Base-by-base conservation (phyloP, 805 yeast genomes). In the Torulaspora microellipsoides region DNA sequence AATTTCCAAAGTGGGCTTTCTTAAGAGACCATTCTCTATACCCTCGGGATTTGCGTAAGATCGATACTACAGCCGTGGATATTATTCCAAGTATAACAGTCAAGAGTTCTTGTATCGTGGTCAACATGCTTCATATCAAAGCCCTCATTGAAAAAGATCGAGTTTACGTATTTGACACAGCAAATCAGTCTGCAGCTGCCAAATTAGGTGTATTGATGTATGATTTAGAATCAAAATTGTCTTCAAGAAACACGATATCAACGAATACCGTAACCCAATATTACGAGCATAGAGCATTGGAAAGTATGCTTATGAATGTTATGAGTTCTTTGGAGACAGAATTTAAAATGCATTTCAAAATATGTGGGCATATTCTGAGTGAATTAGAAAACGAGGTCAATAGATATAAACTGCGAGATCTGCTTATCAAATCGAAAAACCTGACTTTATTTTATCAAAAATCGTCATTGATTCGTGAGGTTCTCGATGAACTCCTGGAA, bases 61-160 rank as follows among this genome's bases (percentile, higher is more conserved):
- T 90, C 40, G 96, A 59, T 66, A 75, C 72, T 45, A 83, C 85
- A 28, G 73, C 81, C 20, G 72, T 83, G 42, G 95, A 88, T 63
- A 86, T 91, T 15, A 90, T 90, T 3, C 99, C 99, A 0, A 80
- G 88, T 14, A 83, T 93, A 36, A 81, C 90, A 47, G 88, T 89
- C 15, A 75, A 97, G 46, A 75, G 79, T 12, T 41, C 77, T 67
- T 83, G 95, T 40, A 85, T 91, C 14, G 69, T 93, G 42, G 80
- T 93, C 38, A 90, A 89, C 59, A 66, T 93, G 57, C 67, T 93
- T 31, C 93, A 90, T 60, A 88, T 93, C 38, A 84, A 93, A 52
- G 98, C 97, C 1, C 71, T 93, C 36, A 78, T 93, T n/a, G 85
- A 84, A 55, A 74, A 78, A 33, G 87, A 91, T 55, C 70, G 75